phyloP scores from a whole-genome alignment of 768 basidiomycete genomes.

The Kwoniella sp. region DNA sequence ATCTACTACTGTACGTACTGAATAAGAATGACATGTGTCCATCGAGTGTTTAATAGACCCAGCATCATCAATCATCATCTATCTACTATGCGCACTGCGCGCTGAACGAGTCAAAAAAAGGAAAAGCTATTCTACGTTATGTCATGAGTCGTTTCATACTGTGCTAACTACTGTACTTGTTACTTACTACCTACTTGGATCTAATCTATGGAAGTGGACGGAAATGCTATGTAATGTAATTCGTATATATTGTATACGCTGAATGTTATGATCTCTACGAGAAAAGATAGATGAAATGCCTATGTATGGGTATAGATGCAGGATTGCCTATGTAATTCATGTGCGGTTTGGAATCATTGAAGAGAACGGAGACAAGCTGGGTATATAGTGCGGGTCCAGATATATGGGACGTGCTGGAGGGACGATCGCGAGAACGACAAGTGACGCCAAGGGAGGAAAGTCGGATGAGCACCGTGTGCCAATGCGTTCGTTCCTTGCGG shows the following conservation, averaged over 20 bases:
- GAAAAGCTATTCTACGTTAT: constrained; percentile 5
- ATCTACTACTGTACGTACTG: too few relatives aligned
- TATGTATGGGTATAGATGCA: constrained; percentile 34
- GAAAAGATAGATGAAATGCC: constrained; percentile 3
- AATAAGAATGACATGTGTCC: too few relatives aligned
- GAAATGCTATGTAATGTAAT: constrained; percentile 16
- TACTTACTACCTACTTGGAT: background rate
- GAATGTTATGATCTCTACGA: background rate
- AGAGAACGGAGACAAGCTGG: background rate
- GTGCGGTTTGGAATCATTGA: too few relatives aligned
- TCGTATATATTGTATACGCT: constrained; percentile 1
- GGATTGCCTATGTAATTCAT: constrained; percentile 28
- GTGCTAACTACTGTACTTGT: background rate
- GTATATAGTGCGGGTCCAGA: constrained; percentile 11
- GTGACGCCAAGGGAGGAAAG: background rate
- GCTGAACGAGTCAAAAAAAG: too few relatives aligned
- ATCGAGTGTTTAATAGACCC: too few relatives aligned
- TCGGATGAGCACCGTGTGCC: too few relatives aligned
- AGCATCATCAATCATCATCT: too few relatives aligned
- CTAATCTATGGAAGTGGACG: background rate
- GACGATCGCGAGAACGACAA: background rate
- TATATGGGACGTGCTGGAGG: background rate
- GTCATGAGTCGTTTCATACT: constrained; percentile 4
- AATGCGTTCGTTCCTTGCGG: background rate
- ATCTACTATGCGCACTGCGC: too few relatives aligned